Evolutionary conservation across 176 grass and related monocot genomes (phyloP), one percentile per base, ranked within the genome.

Genomic region (Guadua angustifolia): DNA sequence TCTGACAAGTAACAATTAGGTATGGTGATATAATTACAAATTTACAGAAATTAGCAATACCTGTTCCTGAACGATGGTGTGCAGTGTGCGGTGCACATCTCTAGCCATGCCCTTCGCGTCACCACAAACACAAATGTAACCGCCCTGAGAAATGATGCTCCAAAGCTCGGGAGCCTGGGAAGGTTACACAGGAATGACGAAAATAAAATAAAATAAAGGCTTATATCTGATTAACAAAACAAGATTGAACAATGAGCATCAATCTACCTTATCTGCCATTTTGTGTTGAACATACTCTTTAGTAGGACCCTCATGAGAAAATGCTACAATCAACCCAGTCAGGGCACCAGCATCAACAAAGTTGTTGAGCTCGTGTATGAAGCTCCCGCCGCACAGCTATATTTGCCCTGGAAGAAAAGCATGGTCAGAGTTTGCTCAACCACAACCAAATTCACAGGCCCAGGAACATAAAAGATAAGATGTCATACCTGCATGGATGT

Each of bases 201-300:
- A 29, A 47, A n/a, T n/a, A 29, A 40, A 22, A 42, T 26, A 16
- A 47, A 35, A 65, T 12, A 64, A 77, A 33, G 47, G 13, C 29
- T n/a, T 4, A 9, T 1, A 33, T 19, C 15, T 22, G 43, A 33
- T 72, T 43, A 83, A 61, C 45, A 51, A 17, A 49, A 72, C 33
- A 78, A 38, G 42, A 38, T 51, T 86, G 17, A 24, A 16, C 22
- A 60, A 24, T 46, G 46, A 46, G 2, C 36, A 83, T 66, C 16
- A 19, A 56, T 75, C 57, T 82, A 98, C 95, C 88, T 93, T 98
- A 39, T 98, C 72, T 40, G 89, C 29, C 91, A 98, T 92, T 90
- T 98, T 98, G 57, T 98, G 87, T 49, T 98, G 95, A 64, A 95
- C 95, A 47, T 98, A 98, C 89, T 98, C 89, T 74, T 98, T 98